Conservation (phyloP, 2,329 filamentous ascomycete species). For the Coniochaeta hoffmannii region DNA sequence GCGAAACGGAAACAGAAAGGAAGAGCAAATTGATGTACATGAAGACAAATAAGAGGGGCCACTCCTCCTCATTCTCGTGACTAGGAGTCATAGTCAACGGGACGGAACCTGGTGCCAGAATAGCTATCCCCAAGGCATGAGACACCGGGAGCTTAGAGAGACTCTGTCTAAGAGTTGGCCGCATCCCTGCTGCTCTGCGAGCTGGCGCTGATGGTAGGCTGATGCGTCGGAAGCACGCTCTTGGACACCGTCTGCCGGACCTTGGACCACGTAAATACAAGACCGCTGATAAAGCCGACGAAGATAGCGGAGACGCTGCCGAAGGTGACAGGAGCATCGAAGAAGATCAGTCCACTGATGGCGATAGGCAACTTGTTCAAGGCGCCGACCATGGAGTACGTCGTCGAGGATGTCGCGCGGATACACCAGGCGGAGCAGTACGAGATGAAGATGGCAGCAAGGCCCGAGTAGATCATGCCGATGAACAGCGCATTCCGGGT, state of each 20-base stretch:
- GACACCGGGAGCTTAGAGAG: not conserved
- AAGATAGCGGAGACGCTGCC: conserved; percentile 87
- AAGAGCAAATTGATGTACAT: not conserved
- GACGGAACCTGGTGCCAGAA: no score
- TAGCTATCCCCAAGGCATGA: not conserved
- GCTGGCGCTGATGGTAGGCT: conserved; percentile 77
- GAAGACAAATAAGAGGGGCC: not conserved
- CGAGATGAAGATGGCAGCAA: conserved; percentile 96
- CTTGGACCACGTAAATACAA: conserved; percentile 85
- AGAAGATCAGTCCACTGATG: conserved; percentile 87
- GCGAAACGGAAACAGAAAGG: not conserved
- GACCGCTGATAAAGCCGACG: conserved; percentile 83
- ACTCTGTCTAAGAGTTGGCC: conserved; percentile 51
- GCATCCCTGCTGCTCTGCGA: conserved; percentile 85
- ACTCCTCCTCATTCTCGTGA: not conserved
- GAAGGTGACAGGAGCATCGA: conserved; percentile 86
- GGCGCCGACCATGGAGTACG: conserved; percentile 97
- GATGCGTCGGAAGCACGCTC: conserved; percentile 59
- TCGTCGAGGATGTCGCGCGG: conserved; percentile 92
- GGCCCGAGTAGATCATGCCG: conserved; percentile 89
- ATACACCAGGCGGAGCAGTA: conserved; percentile 99
- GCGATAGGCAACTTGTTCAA: conserved; percentile 98
- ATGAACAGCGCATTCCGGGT: conserved; percentile 71
- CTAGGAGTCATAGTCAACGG: not conserved
- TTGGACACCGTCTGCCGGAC: conserved; percentile 66